Base-by-base conservation (phyloP, 2,329 filamentous ascomycete genomes). In the Ambrosiella xylebori region DNA sequence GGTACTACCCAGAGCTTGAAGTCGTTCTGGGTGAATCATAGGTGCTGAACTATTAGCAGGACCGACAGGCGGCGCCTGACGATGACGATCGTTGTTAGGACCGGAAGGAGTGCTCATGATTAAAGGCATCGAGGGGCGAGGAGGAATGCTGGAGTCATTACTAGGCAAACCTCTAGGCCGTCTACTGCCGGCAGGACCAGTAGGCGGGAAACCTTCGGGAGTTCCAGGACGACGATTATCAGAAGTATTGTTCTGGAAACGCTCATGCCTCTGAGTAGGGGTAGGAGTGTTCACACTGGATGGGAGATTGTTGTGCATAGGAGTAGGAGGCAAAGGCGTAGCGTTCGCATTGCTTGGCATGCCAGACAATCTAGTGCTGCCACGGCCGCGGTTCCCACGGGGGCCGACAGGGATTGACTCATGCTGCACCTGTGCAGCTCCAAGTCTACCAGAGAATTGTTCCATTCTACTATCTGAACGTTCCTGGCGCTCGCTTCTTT, bases 391-490 rank as follows among this genome's bases (percentile, higher is more conserved):
- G 19, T 54, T 51, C 27, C 63, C 57, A 39, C 66, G 63, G 57
- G 68, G 65, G 8, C 68, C 64, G 54, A 67, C 63, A 7, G 67
- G 66, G n/a, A 56, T 38, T 15, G 36, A 19, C 5, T 59, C 58
- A 11, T 38, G 15, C 7, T 11, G 13, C 9, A 13, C 1, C 15
- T 38, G 47, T 5, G 38, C 40, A 19, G 52, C 45, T 15, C 37
- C 37, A 17, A 65, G 58, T 4, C 59, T 57, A 39, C 15, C 47
- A 35, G 59, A 12, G 64, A 63, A 12, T 67, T 52, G 70, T 47
- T 80, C 72, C 59, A 76, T 79, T 65, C 19, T 76, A 71, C 63
- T 78, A 74, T 71, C 70, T 13, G 66, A 59, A 3, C 27, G 27
- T 27, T 27, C 27, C 27, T 59, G 41, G 11, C 44, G 52, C 7